These are phyloP conservation scores for Cryptococcus depauperatus DNA, from an alignment of 1,284 basidiomycete genomes.

Conservation along the genomic window DNA sequence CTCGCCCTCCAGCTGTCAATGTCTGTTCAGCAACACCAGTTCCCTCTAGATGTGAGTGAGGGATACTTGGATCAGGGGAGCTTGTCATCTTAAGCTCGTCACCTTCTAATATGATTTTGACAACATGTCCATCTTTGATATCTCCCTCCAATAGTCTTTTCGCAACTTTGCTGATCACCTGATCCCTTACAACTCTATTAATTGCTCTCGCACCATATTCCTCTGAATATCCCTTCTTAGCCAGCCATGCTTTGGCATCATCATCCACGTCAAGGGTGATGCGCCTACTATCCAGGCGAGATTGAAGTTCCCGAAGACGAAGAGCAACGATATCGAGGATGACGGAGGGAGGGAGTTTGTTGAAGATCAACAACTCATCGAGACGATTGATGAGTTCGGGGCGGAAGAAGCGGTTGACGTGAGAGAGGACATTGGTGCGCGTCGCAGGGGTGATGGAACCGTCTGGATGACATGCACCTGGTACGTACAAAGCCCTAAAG, in stretches of 20 bases:
- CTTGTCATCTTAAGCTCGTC: constrained; percentile 44
- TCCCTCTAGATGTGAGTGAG: constrained; percentile 1
- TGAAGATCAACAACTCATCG: constrained; percentile 81
- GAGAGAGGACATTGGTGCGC: constrained; percentile 61
- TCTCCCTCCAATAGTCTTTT: constrained; percentile 65
- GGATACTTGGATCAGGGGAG: constrained; percentile 12
- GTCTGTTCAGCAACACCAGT: not conserved
- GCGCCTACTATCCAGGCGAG: constrained; percentile 56
- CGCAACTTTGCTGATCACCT: constrained; percentile 70
- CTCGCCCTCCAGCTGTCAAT: not conserved
- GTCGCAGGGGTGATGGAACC: constrained; percentile 62
- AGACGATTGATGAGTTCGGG: constrained; percentile 86
- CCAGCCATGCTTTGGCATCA: constrained; percentile 63
- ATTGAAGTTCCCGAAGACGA: constrained; percentile 65
- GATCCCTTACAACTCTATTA: constrained; percentile 65
- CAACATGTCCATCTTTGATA: constrained; percentile 61
- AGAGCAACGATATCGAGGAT: constrained; percentile 71
- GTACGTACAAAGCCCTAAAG: constrained; percentile 57
- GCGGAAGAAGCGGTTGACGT: constrained; percentile 71
- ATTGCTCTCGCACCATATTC: constrained; percentile 79
- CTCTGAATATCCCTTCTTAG: constrained; percentile 71
- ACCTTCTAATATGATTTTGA: constrained; percentile 50
- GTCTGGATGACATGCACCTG: constrained; percentile 56
- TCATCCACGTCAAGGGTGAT: constrained; percentile 67
- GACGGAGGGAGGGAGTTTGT: constrained; percentile 66